Conservation (phyloP, 495 filamentous ascomycete species). For the Trypethelium eluteriae region DNA sequence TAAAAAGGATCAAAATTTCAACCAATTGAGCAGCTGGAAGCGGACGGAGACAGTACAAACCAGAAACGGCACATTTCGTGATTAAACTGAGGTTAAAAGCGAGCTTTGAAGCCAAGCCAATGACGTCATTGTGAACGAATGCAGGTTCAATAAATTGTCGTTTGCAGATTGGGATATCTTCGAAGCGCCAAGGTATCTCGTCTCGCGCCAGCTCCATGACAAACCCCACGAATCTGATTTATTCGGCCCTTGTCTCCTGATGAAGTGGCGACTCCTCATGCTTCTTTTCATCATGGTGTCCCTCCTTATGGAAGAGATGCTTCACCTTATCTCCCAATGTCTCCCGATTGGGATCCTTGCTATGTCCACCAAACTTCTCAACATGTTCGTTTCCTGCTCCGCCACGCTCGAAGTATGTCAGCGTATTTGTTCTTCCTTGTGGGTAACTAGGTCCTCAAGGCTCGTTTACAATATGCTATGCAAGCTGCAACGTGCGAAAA, state of each 20-base stretch:
- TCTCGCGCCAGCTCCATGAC: too few relatives aligned
- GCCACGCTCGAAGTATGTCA: constrained; percentile 27
- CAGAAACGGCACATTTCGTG: too few relatives aligned
- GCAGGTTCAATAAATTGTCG: not conserved
- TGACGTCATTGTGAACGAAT: constrained; percentile 7
- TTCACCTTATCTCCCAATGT: constrained; percentile 34
- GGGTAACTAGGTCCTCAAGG: too few relatives aligned
- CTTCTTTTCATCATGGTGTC: constrained; percentile 4
- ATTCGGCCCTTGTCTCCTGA: not conserved
- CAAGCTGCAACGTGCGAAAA: too few relatives aligned
- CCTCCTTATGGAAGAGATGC: constrained; percentile 26
- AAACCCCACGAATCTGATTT: not conserved
- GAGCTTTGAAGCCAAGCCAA: not conserved
- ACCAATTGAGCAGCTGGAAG: too few relatives aligned
- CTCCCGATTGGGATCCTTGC: constrained; percentile 23
- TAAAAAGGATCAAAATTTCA: not conserved
- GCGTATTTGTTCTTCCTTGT: not conserved
- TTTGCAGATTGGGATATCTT: not conserved
- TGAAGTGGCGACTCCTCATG: constrained; percentile 1
- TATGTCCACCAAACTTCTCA: constrained; percentile 37
- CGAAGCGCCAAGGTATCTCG: too few relatives aligned
- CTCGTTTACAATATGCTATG: too few relatives aligned
- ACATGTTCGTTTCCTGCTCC: constrained; percentile 35
- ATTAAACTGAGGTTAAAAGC: not conserved
- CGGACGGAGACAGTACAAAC: too few relatives aligned